Base-by-base conservation (phyloP, 345 rosid species). In the Hibiscus syriacus region DNA sequence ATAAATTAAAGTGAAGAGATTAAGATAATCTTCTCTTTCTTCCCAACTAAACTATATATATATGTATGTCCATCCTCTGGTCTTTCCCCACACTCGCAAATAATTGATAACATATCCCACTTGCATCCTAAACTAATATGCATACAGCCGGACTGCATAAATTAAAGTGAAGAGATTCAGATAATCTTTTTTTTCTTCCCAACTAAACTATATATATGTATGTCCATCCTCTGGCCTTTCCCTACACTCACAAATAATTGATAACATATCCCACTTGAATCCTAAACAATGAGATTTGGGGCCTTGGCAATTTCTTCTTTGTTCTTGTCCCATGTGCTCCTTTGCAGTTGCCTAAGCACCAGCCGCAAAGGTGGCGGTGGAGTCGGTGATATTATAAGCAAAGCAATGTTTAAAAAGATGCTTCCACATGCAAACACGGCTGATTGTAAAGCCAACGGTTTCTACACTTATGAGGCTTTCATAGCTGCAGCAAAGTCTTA, bases 391-490 rank as follows among this genome's bases (percentile, higher is more conserved):
- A 62, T 84, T 38, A 74, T 86, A 66, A 59, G 83, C 25, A 77
- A 75, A 63, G 64, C 73, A 17, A 69, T 66, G 41, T 86, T 74
- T 73, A 74, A 86, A 20, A n/a, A 74, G 64, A 78, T 86, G 78
- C 73, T 86, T 36, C 81, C 76, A 72, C 80, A 84, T 70, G 73
- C 83, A 67, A 81, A 78, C 4, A 75, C 74, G 27, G 76, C 55
- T 22, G 76, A 72, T 50, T 82, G 92, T 46, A 84, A 74, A 6
- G 84, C 80, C 10, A 26, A 12, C 10, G 30, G 80, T 71, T 87
- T 87, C 73, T 87, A 87, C 78, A 78, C 80, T 6, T 87, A 85
- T 54, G 85, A 87, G n/a, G 87, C 88, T 66, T 87, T 85, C 30
- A 72, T 82, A n/a, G 72, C 76, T 1, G 90, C 93, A 0, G 81